Conservation (phyloP, 768 basidiomycete genomes). For the Pleurotus salmoneostramineus region DNA sequence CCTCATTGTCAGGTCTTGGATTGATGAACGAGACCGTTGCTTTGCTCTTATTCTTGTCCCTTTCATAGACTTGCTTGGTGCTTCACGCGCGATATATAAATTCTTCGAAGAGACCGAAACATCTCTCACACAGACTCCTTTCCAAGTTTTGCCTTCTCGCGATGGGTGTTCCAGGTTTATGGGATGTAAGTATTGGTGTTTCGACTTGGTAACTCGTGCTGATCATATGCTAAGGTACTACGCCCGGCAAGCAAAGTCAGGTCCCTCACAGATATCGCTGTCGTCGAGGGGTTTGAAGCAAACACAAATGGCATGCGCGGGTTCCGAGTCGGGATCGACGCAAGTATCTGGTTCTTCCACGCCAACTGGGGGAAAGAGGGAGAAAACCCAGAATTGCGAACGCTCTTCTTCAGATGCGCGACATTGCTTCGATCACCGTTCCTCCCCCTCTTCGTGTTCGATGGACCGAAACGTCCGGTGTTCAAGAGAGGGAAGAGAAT, state of each 20-base stretch:
- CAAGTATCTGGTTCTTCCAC: conserved; percentile 83
- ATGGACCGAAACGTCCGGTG: conserved; percentile 80
- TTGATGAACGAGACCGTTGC: no score
- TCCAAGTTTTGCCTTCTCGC: not conserved
- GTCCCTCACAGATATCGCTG: conserved; percentile 74
- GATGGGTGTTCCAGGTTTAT: conserved; percentile 49
- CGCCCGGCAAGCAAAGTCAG: conserved; percentile 67
- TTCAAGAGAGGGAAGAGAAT: conserved; percentile 78
- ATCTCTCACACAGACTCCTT: not conserved
- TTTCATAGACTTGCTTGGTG: no score
- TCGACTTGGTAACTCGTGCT: not conserved
- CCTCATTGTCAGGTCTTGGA: no score
- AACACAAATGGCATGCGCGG: conserved; percentile 66
- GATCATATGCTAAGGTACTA: conserved; percentile 39
- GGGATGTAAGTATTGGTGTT: conserved; percentile 35
- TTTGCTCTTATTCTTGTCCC: no score
- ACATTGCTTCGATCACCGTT: conserved; percentile 75
- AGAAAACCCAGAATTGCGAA: conserved; percentile 84
- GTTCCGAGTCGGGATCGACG: conserved; percentile 84
- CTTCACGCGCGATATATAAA: no score
- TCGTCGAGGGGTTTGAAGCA: conserved; percentile 69
- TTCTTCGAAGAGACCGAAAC: no score
- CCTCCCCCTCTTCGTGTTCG: conserved; percentile 88
- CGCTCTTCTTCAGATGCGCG: conserved; percentile 80
- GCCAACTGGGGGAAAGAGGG: conserved; percentile 72